Conservation (phyloP, 805 yeast genomes). For the Candida koratica region DNA sequence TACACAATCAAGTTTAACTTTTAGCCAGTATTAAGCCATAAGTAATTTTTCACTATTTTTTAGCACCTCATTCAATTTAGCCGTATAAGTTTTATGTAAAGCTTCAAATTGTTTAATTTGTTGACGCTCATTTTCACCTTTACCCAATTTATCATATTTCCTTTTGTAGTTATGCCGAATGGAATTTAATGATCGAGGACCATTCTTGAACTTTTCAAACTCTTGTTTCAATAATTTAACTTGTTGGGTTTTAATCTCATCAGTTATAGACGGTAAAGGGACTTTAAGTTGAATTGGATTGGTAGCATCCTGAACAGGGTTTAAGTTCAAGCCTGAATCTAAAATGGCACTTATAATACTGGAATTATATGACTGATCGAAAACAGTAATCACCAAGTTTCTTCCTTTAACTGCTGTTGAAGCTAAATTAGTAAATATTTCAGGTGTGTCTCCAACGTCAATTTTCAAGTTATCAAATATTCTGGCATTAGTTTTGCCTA, state of each 20-base stretch:
- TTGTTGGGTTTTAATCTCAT: slow-evolving; percentile 57
- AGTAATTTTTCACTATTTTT: background rate
- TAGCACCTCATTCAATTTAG: slow-evolving; percentile 45
- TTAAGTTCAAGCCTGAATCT: slow-evolving; percentile 66
- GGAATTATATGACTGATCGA: slow-evolving; percentile 73
- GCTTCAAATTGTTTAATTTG: slow-evolving; percentile 62
- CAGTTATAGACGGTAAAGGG: slow-evolving; percentile 69
- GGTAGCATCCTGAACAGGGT: slow-evolving; percentile 71
- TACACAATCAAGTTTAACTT: slow-evolving; percentile 34
- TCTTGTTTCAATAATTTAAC: slow-evolving; percentile 61
- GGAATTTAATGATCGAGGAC: slow-evolving; percentile 45
- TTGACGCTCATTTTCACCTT: slow-evolving; percentile 52
- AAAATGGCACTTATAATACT: slow-evolving; percentile 67
- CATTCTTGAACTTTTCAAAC: slow-evolving; percentile 58
- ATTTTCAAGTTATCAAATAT: slow-evolving; percentile 61
- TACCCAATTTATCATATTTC: slow-evolving; percentile 55
- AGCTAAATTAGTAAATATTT: slow-evolving; percentile 60
- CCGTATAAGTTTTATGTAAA: slow-evolving; percentile 60
- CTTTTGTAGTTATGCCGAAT: slow-evolving; percentile 52
- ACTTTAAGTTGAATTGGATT: slow-evolving; percentile 68
- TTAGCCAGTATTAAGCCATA: no score
- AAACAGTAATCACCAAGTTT: slow-evolving; percentile 72
- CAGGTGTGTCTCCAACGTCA: slow-evolving; percentile 37
- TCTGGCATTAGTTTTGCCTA: slow-evolving; percentile 66
- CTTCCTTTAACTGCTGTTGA: slow-evolving; percentile 69